Conservation (phyloP, 2,329 filamentous ascomycete species). For the Orbilia oligospora region DNA sequence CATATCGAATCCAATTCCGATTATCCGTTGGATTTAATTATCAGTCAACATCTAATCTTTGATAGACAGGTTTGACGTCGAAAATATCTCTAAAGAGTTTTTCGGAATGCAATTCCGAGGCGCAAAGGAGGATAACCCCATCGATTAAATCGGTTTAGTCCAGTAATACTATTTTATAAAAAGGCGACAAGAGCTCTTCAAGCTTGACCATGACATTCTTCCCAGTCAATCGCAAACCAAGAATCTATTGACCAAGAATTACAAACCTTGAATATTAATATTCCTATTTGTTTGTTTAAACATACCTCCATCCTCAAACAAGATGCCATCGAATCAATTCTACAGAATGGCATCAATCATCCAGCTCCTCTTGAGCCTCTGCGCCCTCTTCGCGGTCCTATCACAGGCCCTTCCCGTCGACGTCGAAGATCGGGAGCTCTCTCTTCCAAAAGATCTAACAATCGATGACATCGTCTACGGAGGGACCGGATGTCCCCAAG, state of each 20-base stretch:
- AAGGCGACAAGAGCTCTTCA: slow-evolving; percentile 17
- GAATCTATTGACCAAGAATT: neutral
- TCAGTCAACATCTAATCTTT: neutral
- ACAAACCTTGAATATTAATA: slow-evolving; percentile 1
- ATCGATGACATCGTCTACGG: slow-evolving; percentile 45
- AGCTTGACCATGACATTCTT: slow-evolving; percentile 21
- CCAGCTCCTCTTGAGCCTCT: slow-evolving; percentile 6
- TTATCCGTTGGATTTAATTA: neutral
- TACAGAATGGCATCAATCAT: slow-evolving; percentile 16
- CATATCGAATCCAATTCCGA: slow-evolving; percentile 5
- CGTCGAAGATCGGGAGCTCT: slow-evolving; percentile 5
- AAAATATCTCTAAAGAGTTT: neutral
- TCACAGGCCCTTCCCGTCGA: slow-evolving; percentile 3
- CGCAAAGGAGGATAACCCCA: too few relatives aligned
- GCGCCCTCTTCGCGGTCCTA: slow-evolving; percentile 3
- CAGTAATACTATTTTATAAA: slow-evolving; percentile 12
- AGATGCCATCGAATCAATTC: neutral
- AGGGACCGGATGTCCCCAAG: slow-evolving; percentile 45
- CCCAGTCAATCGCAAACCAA: neutral
- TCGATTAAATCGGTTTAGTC: neutral
- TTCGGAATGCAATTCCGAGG: slow-evolving; percentile 7
- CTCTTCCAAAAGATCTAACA: slow-evolving; percentile 23
- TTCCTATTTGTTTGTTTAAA: neutral
- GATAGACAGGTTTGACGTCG: neutral
- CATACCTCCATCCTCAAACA: neutral